phyloP scores from a whole-genome alignment of 108 stramenopile species.

The Nitzschia sp. region DNA sequence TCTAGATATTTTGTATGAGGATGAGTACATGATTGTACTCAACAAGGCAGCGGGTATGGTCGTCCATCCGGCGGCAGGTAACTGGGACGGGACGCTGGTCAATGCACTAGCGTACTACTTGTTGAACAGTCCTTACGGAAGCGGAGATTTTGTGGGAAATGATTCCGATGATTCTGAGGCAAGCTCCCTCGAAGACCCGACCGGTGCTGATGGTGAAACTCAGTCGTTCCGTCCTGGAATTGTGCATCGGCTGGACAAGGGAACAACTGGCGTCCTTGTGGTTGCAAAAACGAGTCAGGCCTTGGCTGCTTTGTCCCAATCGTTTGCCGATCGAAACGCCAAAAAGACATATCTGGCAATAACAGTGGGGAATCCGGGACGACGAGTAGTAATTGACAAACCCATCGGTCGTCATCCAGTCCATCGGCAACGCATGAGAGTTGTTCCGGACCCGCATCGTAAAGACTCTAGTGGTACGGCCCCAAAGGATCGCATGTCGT shows the following conservation, averaged over 20 bases:
- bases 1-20: slow-evolving; percentile 88
- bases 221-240: slow-evolving; percentile 92
- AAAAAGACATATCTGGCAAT: slow-evolving; percentile 91
- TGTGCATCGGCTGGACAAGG: slow-evolving; percentile 96
- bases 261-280: slow-evolving; percentile 93
- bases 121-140: slow-evolving; percentile 62
- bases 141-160: slow-evolving; percentile 57
- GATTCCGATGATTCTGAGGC: neutral
- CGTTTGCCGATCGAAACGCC: slow-evolving; percentile 83
- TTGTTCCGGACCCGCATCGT: slow-evolving; percentile 77
- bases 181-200: slow-evolving; percentile 28
- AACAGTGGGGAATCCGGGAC: slow-evolving; percentile 87
- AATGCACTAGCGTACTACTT: slow-evolving; percentile 95
- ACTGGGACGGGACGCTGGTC: slow-evolving; percentile 93
- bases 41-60: slow-evolving; percentile 96
- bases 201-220: slow-evolving; percentile 61
- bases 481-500: slow-evolving; percentile 30
- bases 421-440: slow-evolving; percentile 93
- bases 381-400: slow-evolving; percentile 81
- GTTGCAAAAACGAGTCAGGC: slow-evolving; percentile 91
- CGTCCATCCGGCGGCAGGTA: slow-evolving; percentile 97
- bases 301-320: slow-evolving; percentile 72
- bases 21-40: slow-evolving; percentile 90
- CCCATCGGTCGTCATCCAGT: slow-evolving; percentile 93
- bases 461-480: slow-evolving; percentile 34